Evolutionary conservation across 1,284 basidiomycete species (phyloP).

Genomic region (Leucoagaricus sp.): DNA sequence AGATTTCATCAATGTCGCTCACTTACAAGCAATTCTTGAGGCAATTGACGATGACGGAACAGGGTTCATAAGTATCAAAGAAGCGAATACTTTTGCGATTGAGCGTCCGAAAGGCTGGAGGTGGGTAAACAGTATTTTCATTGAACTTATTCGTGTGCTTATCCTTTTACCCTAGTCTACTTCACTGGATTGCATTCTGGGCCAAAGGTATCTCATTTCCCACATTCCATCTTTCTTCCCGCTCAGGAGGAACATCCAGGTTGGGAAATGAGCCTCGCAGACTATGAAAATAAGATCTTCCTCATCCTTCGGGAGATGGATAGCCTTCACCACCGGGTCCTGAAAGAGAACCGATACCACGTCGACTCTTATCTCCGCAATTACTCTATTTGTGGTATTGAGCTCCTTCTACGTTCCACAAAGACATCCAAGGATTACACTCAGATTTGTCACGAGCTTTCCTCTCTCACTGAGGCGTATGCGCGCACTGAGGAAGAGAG

Average conservation of each 20-base stretch:
- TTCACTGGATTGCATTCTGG: slow-evolving; percentile 22
- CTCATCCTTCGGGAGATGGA: slow-evolving; percentile 12
- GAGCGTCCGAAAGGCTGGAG: slow-evolving; percentile 26
- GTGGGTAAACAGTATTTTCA: slow-evolving; percentile 11
- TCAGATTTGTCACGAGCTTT: slow-evolving; percentile 2
- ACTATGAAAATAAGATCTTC: slow-evolving; percentile 15
- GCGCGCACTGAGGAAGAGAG: slow-evolving; percentile 21
- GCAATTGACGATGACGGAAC: slow-evolving; percentile 32
- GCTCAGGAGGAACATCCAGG: too few species aligned
- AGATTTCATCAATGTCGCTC: slow-evolving; percentile 26
- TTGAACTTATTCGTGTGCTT: neutral
- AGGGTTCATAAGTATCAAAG: slow-evolving; percentile 30
- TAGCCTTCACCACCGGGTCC: neutral
- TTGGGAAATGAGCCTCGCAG: slow-evolving; percentile 17
- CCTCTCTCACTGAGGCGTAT: slow-evolving; percentile 17
- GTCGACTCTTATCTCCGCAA: slow-evolving; percentile 11
- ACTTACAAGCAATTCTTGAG: slow-evolving; percentile 28
- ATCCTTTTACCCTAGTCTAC: neutral
- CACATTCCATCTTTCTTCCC: too few species aligned
- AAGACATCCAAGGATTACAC: slow-evolving; percentile 12
- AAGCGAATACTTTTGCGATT: slow-evolving; percentile 26
- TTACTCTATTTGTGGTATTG: slow-evolving; percentile 6
- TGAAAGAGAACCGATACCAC: slow-evolving; percentile 11
- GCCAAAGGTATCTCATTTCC: too few species aligned
- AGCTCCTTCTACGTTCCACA: slow-evolving; percentile 11